Base-by-base conservation (phyloP, 352 stramenopile genomes). In the Pythium rishiriense region DNA sequence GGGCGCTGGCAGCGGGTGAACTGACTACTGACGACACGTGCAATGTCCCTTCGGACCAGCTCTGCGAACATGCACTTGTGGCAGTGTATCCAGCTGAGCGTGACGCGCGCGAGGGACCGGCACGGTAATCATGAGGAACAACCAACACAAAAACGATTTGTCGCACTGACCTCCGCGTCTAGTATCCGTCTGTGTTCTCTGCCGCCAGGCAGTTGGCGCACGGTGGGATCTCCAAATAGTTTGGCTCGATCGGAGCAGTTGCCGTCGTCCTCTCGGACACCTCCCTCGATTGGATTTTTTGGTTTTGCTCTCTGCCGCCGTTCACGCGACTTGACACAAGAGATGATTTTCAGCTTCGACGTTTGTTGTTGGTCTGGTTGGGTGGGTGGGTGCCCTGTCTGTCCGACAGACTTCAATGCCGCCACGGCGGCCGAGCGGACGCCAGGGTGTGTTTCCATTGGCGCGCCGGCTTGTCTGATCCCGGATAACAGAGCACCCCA, bases 401-500 rank as follows among this genome's bases (percentile, higher is more conserved):
- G 55, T 25, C n/a, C 17, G 4, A 15, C 7, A 26, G 33, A 62
- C 55, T 62, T 62, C 55, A 62, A 62, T 62, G 43, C 55, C 17
- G 41, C 54, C 29, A 61, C 41, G 17, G 24, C 1, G 4, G 19
- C 19, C 43, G 55, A 45, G 55, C 55, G 55, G 55, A 28, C 42
- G 55, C 31, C 25, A 53, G 42, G 43, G 41, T 61, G 41, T 61
- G 43, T 58, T 65, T 58, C 58, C 58, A 65, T 65, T 65, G 58
- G 58, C 15, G n/a, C n/a, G 48, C 22, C 26, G 46, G 10, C 60
- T 33, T 31, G 51, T 66, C 60, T 67, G 60, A 51, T 62, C 52
- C 22, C 1, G 28, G 25, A 67, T 55, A 59, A 51, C 49, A 64
- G 58, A 64, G n/a, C 33, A 29, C 46, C 31, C 25, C 15, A 25